Evolutionary conservation across 202 grass and related monocot species (phyloP).

Genomic region (Setaria italica): DNA sequence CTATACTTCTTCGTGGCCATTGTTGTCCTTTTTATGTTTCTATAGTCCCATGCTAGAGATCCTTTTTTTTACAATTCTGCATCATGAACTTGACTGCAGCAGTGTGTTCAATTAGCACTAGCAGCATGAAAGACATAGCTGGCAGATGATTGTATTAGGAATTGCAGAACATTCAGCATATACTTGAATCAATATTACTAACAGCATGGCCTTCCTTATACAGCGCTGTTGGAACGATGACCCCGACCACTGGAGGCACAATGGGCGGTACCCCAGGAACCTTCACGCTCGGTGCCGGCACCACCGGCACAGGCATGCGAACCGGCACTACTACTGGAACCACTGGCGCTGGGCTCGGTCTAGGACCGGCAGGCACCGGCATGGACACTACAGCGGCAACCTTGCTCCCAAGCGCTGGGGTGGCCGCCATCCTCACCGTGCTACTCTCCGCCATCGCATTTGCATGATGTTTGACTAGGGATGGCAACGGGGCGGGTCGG

Average conservation of each 20-base stretch:
- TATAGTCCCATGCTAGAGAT: not conserved
- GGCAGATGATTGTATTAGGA: not conserved
- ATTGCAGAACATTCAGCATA: not conserved
- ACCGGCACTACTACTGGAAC: conserved; percentile 46
- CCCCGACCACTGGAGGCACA: conserved; percentile 49
- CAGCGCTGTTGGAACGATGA: conserved; percentile 65
- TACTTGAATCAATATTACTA: not conserved
- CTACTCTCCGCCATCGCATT: conserved; percentile 42
- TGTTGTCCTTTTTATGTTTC: not conserved
- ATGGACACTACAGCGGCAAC: conserved; percentile 50
- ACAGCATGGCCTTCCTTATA: not conserved
- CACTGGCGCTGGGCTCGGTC: conserved; percentile 60
- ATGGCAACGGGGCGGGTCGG: too few species aligned
- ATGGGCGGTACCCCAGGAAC: conserved; percentile 53
- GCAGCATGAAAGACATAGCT: not conserved
- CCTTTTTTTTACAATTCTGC: not conserved
- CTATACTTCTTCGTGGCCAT: not conserved
- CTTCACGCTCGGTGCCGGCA: conserved; percentile 43
- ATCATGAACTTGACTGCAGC: not conserved
- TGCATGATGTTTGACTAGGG: not conserved
- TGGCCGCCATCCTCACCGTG: not conserved
- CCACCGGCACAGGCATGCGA: conserved; percentile 47
- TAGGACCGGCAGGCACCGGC: conserved; percentile 71
- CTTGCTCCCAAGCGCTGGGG: conserved; percentile 27
- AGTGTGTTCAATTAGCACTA: not conserved